Percentiles rank a stretch among this genome's conserved stretches.
phyloP scores from a whole-genome alignment of 1,284 basidiomycete genomes.

The Meripilus lineatus region DNA sequence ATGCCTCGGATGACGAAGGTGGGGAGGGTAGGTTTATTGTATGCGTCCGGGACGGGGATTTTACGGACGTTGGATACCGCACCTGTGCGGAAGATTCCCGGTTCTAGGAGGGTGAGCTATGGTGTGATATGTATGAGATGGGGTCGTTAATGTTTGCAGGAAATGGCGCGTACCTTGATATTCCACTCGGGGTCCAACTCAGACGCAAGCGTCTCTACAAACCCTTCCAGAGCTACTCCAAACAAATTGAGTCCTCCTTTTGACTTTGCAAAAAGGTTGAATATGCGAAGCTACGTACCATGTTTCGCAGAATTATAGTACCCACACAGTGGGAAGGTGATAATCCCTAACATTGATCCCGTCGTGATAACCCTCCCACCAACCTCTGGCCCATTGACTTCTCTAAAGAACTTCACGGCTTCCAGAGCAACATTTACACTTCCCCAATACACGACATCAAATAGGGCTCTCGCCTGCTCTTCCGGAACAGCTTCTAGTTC shows the following conservation, averaged over 20 bases:
- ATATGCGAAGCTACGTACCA: conserved; percentile 6
- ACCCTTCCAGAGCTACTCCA: conserved; percentile 21
- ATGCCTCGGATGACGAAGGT: not conserved
- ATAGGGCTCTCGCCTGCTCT: conserved; percentile 23
- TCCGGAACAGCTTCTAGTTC: conserved; percentile 33
- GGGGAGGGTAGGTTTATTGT: not conserved
- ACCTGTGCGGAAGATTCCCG: conserved; percentile 10
- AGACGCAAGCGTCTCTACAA: conserved; percentile 18
- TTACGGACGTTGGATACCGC: too few species aligned
- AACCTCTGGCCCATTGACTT: conserved; percentile 27
- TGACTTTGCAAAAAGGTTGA: not conserved
- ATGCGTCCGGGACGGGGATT: too few species aligned
- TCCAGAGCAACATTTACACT: conserved; percentile 27
- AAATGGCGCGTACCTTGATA: conserved; percentile 28
- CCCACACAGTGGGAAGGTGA: conserved; percentile 17
- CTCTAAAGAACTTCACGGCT: conserved; percentile 31
- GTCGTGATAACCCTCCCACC: conserved; percentile 32
- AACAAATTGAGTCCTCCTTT: not conserved
- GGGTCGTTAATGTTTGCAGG: not conserved
- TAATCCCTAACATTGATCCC: conserved; percentile 24
- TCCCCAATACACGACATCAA: conserved; percentile 37
- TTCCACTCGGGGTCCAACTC: conserved; percentile 29
- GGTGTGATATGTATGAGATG: not conserved
- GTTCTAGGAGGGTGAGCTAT: conserved; percentile 8
- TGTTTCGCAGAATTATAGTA: conserved; percentile 26